These are phyloP conservation scores for Grifola frondosa DNA, from an alignment of 1,284 basidiomycete species.

Conservation along the genomic window DNA sequence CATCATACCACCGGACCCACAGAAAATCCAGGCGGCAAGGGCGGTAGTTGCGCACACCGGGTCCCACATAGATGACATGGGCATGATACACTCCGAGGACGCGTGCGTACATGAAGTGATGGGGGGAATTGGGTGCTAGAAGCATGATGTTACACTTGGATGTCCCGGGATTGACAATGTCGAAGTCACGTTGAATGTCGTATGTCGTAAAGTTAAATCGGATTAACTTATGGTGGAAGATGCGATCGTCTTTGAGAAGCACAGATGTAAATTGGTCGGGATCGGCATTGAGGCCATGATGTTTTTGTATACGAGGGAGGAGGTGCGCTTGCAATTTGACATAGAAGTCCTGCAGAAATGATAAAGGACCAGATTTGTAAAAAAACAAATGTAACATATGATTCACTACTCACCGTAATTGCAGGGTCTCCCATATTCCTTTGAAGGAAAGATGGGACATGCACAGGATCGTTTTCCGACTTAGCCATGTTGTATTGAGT, in stretches of 20 bases:
- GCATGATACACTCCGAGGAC: slow-evolving; percentile 5
- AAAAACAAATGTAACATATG: no score
- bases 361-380: no score
- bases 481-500: background rate
- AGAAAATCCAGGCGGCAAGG: slow-evolving; percentile 2
- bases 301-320: background rate
- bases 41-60: slow-evolving; percentile 3
- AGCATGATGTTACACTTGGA: slow-evolving; percentile 1
- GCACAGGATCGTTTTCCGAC: background rate
- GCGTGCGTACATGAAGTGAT: slow-evolving; percentile 13
- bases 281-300: no score
- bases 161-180: slow-evolving; percentile 1
- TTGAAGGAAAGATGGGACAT: background rate
- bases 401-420: background rate
- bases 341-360: background rate
- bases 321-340: background rate
- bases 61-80: slow-evolving; percentile 6
- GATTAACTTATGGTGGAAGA: background rate
- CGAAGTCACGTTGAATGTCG: background rate
- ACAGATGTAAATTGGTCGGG: no score
- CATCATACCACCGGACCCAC: slow-evolving; percentile 7
- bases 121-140: background rate
- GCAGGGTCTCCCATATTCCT: background rate
- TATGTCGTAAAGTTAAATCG: background rate
- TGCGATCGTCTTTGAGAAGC: background rate